A percentile compares a stretch with the other conserved stretches of the same genome.
phyloP scores from a whole-genome alignment of 371 early-diverging fungal species.

The Chytridium lagenaria region DNA sequence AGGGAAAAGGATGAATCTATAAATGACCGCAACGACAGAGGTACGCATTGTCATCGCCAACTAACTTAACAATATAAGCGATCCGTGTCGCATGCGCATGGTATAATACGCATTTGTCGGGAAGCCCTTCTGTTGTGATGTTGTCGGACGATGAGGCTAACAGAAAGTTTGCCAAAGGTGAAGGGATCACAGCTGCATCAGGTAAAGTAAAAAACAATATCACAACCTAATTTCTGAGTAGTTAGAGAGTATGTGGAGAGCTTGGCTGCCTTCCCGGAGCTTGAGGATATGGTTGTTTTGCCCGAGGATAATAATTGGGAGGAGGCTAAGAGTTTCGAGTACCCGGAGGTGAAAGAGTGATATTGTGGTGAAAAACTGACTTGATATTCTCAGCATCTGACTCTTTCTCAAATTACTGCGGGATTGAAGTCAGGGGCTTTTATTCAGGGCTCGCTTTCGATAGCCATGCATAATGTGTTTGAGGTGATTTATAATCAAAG shows the following conservation, averaged over 20 bases:
- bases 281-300: conserved; percentile 86
- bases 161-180: conserved; percentile 70
- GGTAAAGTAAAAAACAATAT: conserved; percentile 42
- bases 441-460: conserved; percentile 80
- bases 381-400: conserved; percentile 65
- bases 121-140: conserved; percentile 60
- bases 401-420: conserved; percentile 74
- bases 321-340: conserved; percentile 54
- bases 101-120: conserved; percentile 76
- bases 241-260: conserved; percentile 61
- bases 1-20: conserved; percentile 80
- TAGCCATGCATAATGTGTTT: conserved; percentile 84
- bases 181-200: conserved; percentile 67
- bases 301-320: conserved; percentile 56
- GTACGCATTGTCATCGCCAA: conserved; percentile 41
- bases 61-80: conserved; percentile 55
- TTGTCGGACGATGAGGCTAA: conserved; percentile 90
- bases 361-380: not conserved
- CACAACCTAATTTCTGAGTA: conserved; percentile 12
- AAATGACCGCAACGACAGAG: conserved; percentile 93
- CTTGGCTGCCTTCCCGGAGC: conserved; percentile 67
- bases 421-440: conserved; percentile 84
- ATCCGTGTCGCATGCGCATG: conserved; percentile 86
- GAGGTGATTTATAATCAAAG: conserved; percentile 63
- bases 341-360: conserved; percentile 43